Evolutionary conservation across 768 basidiomycete genomes (phyloP), one percentile per base, ranked within the genome.

Genomic region (Terana coerulea): DNA sequence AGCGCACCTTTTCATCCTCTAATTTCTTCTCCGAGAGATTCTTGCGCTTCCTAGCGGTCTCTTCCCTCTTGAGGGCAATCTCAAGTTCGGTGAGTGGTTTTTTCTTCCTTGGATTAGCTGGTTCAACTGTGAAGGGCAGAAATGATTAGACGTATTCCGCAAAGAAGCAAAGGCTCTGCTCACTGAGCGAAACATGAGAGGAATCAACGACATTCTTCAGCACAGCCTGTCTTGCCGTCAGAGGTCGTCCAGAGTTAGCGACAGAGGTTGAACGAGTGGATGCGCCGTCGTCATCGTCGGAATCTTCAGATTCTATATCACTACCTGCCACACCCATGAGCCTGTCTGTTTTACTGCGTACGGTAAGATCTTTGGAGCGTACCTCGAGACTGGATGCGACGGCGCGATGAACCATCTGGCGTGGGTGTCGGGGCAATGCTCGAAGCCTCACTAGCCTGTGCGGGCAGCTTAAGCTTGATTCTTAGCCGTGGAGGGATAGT

Each of bases 11-110:
- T 67, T 91, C 90, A 52, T 91, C 88, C 62, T 90, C 87, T 3
- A 91, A 72, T 66, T 87, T 88, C 71, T 90, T 90, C 67, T 91
- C 88, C 5, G 80, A 81, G 37, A 92, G 68, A 59, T 89, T 86
- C 60, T 81, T 87, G 47, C 91, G 76, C 68, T 91, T 93, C 31
- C 90, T 73, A 0, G 88, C 88, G 0, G 85, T 89, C 63, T 94
- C 91, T 59, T 91, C 88, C 17, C 85, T 74, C 34, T 84, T 76
- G 2, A 90, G 69, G 0, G 87, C 87, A 3, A 90, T 72, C 65
- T 91, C 88, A 2, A 79, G 75, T 53, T 86, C 85, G 7, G 83
- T 89, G 6, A 88, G 69, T 7, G 79, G 76, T 59, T 84, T 84
- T 65, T 87, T 89, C 66, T 80, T 79, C 46, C 74, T 73, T 2